phyloP scores from a whole-genome alignment of 257 asterid species.

The Lithospermum erythrorhizon region DNA sequence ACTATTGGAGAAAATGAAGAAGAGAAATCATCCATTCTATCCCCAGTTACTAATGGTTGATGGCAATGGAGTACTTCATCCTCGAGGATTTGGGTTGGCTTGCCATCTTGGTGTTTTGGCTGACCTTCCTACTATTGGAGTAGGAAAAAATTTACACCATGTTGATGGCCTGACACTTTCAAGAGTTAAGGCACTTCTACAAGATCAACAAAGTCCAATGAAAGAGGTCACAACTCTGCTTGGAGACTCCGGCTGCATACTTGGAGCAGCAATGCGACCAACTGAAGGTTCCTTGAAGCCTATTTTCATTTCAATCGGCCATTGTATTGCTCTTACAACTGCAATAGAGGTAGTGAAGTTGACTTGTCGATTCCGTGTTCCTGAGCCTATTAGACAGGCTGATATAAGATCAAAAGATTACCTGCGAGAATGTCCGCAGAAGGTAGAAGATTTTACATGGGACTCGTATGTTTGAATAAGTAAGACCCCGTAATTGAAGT shows the following conservation, averaged over 20 bases:
- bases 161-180: conserved; percentile 75
- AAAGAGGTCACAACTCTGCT: conserved; percentile 33
- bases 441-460: not conserved
- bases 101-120: conserved; percentile 85
- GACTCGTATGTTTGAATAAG: not conserved
- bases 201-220: conserved; percentile 31
- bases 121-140: conserved; percentile 73
- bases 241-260: conserved; percentile 67
- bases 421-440: not conserved
- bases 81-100: conserved; percentile 93
- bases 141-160: conserved; percentile 82
- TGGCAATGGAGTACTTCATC: conserved; percentile 92
- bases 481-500: not conserved
- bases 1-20: conserved; percentile 69
- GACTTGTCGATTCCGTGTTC: conserved; percentile 62
- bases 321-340: conserved; percentile 55
- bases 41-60: conserved; percentile 96
- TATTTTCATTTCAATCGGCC: conserved; percentile 76
- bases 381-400: conserved; percentile 76
- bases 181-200: conserved; percentile 40
- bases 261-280: conserved; percentile 78
- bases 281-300: conserved; percentile 54
- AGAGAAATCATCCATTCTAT: conserved; percentile 28
- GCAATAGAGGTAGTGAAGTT: conserved; percentile 50
- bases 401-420: conserved; percentile 5